Evolutionary conservation across 495 filamentous ascomycete genomes (phyloP), one percentile per base, ranked within the genome.

Genomic region (Lasiosphaeria miniovina): DNA sequence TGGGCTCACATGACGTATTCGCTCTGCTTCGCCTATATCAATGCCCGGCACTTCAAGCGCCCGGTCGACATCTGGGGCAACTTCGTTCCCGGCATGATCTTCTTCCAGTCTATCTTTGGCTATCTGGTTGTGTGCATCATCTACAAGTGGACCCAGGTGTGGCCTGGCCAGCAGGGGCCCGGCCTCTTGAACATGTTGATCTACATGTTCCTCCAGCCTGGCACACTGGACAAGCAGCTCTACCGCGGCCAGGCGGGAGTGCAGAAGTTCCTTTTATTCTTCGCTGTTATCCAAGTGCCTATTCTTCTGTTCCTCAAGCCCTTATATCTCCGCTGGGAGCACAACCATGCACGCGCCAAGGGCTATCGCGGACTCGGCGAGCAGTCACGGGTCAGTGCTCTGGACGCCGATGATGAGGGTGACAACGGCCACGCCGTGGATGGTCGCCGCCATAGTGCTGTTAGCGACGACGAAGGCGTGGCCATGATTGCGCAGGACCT

Each of bases 1-100:
- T 99, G 94, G 94, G 82, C 83, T 61, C 93, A 98, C 75, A 98
- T 98, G 94, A 98, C 94, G 11, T 98, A 94, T 72, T 96, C 95
- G 43, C 85, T 99, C 58, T 90, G 89, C 79, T 85, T 96, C 61
- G 90, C 95, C 41, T 91, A 89, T 71, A 82, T 96, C 80, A 99
- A 99, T 65, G 91, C 91, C 49, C 87, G 89, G 15, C 89, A 96
- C 69, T 99, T 97, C 82, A 93, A 93, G 76, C 88, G 86, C 32
- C 88, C 89, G 54, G 89, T 97, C 65, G 94, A 99, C 69, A 90
- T 98, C 65, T 93, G 89, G 84, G 94, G 92, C 61, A 96, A 96
- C 72, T 98, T 99, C 70, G 75, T 99, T 45, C 94, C 94, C 8
- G 92, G 93, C 51, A 96, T 99, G 92, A 88, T 99, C 61, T 99